Evolutionary conservation across 441 rosid genomes (phyloP).

Genomic region (Hura crepitans): DNA sequence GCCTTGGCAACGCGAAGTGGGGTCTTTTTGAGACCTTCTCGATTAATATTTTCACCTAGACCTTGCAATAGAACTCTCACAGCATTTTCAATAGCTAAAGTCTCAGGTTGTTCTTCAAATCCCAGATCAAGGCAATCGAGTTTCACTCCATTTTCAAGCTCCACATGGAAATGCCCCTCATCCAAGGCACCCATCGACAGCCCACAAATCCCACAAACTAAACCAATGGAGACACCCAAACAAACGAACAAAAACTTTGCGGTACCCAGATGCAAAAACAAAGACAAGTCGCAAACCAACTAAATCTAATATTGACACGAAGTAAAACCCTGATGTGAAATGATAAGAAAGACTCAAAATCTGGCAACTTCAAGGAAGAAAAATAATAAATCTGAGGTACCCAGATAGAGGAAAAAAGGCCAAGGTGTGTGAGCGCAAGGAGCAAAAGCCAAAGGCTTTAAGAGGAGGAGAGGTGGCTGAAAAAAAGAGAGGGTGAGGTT

Average conservation of each 20-base stretch:
- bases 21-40: constrained; percentile 88
- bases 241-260: constrained; percentile 12
- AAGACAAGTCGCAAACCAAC: background rate
- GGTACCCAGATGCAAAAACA: constrained; percentile 18
- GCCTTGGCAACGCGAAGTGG: constrained; percentile 96
- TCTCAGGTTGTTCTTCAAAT: constrained; percentile 52
- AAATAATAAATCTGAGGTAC: constrained; percentile 3
- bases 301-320: background rate
- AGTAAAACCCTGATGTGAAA: background rate
- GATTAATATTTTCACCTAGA: constrained; percentile 67
- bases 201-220: constrained; percentile 29
- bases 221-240: constrained; percentile 32
- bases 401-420: constrained; percentile 6
- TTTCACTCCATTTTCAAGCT: constrained; percentile 55
- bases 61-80: constrained; percentile 75
- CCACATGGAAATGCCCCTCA: constrained; percentile 57
- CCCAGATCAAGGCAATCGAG: constrained; percentile 41
- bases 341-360: background rate
- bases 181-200: constrained; percentile 74
- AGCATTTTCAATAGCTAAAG: constrained; percentile 66
- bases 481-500: constrained; percentile 23
- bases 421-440: background rate
- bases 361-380: background rate
- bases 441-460: background rate
- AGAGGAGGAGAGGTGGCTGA: constrained; percentile 12